Conservation (phyloP, 2,329 filamentous ascomycete species). For the Sporothrix pallida region DNA sequence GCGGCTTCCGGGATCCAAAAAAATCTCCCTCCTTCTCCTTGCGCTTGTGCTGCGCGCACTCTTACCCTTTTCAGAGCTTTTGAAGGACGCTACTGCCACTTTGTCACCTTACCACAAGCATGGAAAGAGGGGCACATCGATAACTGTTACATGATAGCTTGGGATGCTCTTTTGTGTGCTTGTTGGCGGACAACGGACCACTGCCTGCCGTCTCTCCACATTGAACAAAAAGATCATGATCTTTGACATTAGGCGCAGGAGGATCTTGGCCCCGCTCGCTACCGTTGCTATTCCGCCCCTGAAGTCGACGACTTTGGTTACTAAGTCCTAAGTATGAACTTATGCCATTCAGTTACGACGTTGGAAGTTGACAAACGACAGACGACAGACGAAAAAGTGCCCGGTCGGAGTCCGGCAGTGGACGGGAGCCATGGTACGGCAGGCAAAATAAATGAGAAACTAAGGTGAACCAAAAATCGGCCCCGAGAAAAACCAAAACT, state of each 20-base stretch:
- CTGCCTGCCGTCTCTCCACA: not conserved
- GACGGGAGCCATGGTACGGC: not conserved
- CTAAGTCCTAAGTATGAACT: not conserved
- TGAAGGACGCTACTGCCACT: too few relatives aligned
- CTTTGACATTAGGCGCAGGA: not conserved
- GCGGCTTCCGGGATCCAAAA: constrained; percentile 27
- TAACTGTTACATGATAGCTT: constrained; percentile 13
- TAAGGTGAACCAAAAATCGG: not conserved
- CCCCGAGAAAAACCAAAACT: not conserved
- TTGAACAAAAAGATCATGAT: constrained; percentile 16
- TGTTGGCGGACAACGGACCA: not conserved
- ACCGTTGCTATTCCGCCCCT: constrained; percentile 9
- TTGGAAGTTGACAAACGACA: not conserved
- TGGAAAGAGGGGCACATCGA: not conserved
- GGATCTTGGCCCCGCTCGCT: constrained; percentile 1
- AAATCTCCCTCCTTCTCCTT: not conserved
- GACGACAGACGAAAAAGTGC: not conserved
- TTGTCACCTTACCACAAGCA: not conserved
- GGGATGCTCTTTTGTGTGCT: not conserved
- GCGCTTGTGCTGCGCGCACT: not conserved
- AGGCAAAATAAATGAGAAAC: not conserved
- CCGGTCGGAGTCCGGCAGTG: constrained; percentile 19
- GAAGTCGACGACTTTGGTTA: not conserved
- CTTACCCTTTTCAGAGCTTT: constrained; percentile 6
- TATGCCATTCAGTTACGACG: not conserved